A percentile compares a stretch with the other conserved stretches of the same genome.
phyloP scores from a whole-genome alignment of 441 rosid species.

The Populus tomentosa region DNA sequence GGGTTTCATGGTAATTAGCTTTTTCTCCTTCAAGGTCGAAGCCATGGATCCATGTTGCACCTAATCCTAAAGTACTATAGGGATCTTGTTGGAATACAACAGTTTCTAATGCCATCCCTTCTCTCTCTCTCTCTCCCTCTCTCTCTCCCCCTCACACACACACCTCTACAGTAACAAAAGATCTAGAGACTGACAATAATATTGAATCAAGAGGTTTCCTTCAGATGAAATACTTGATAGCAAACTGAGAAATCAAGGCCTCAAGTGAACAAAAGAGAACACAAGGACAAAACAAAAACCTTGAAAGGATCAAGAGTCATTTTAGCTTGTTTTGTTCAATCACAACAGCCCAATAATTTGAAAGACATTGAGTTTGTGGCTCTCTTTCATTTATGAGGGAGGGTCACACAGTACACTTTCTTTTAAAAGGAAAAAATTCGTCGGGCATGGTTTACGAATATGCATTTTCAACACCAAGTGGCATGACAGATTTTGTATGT shows the following conservation, averaged over 20 bases:
- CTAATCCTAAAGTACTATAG: constrained; percentile 3
- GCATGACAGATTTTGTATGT: constrained; percentile 23
- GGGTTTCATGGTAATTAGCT: background rate
- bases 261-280: background rate
- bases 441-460: background rate
- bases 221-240: too few species aligned
- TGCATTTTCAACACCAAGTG: constrained; percentile 15
- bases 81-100: constrained; percentile 35
- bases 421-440: background rate
- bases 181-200: background rate
- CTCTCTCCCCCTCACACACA: too few species aligned
- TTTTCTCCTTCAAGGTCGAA: constrained; percentile 2
- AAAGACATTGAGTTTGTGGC: background rate
- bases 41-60: constrained; percentile 5
- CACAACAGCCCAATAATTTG: too few species aligned
- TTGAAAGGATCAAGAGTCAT: background rate
- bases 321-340: background rate
- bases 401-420: background rate
- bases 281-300: background rate
- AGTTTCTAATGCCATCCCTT: constrained; percentile 34
- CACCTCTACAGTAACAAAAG: background rate
- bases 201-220: background rate
- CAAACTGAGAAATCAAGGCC: background rate
- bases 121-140: background rate
- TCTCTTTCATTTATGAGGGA: background rate